A percentile compares a stretch with the other conserved stretches of the same genome.
These are phyloP conservation scores for Rhynchospora tenuis DNA, from an alignment of 176 grass and related monocot species.

Conservation along the genomic window DNA sequence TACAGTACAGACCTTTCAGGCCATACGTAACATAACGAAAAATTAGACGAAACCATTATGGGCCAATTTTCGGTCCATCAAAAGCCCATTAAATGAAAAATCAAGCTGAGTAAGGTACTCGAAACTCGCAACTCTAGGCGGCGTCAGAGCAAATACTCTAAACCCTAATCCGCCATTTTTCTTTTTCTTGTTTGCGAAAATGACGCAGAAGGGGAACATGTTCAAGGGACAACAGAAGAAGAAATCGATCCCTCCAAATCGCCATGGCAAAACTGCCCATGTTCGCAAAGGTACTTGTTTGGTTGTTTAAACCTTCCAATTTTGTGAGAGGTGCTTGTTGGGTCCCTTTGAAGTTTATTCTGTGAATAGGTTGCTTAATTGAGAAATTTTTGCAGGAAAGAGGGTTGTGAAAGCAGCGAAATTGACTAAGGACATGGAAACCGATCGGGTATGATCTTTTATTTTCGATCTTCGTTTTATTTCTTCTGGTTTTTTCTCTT, in stretches of 20 bases:
- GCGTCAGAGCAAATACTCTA: neutral
- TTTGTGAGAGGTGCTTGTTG: neutral
- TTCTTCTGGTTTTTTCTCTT: neutral
- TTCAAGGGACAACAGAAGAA: constrained; percentile 86
- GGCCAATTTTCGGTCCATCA: neutral
- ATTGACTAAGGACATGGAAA: constrained; percentile 61
- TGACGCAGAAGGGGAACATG: constrained; percentile 87
- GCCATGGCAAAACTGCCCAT: constrained; percentile 65
- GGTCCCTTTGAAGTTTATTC: neutral
- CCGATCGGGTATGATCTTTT: constrained; percentile 40
- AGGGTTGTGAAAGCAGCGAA: constrained; percentile 57
- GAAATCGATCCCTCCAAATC: constrained; percentile 71
- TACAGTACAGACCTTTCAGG: neutral
- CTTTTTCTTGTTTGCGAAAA: neutral
- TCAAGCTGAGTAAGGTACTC: neutral
- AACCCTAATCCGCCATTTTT: neutral
- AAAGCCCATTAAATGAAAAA: neutral
- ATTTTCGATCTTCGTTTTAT: neutral
- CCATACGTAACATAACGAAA: neutral
- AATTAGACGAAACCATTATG: neutral
- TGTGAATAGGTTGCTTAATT: neutral
- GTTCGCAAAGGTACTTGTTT: constrained; percentile 60
- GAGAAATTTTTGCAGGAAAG: constrained; percentile 44
- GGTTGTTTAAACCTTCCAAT: neutral
- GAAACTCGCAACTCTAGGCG: constrained; percentile 9